Percentiles rank a stretch among this genome's conserved stretches.
phyloP scores from a whole-genome alignment of 495 filamentous ascomycete genomes.

The Daldinia loculata region DNA sequence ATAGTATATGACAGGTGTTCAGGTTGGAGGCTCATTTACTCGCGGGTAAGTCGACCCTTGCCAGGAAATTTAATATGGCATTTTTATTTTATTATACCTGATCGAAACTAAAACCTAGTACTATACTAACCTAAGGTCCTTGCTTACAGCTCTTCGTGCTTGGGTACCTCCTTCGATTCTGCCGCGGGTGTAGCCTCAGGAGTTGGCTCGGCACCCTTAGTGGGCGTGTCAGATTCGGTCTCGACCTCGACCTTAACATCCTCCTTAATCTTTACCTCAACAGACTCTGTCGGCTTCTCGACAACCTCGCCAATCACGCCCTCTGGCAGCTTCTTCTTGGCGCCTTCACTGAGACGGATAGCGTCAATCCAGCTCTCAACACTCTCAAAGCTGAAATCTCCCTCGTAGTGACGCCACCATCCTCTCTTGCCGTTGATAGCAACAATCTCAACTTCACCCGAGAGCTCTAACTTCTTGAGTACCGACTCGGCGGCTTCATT shows the following conservation, averaged over 20 bases:
- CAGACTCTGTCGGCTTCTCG: constrained; percentile 51
- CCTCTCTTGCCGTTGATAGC: constrained; percentile 83
- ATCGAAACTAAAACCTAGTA: constrained; percentile 4
- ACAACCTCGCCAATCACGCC: constrained; percentile 70
- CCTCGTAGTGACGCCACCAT: constrained; percentile 81
- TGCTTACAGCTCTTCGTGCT: constrained; percentile 58
- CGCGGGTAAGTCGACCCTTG: constrained; percentile 27
- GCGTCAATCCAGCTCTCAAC: constrained; percentile 89
- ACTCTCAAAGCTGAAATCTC: constrained; percentile 64
- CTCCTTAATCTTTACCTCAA: constrained; percentile 46
- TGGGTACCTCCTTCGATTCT: constrained; percentile 34
- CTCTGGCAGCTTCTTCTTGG: constrained; percentile 82
- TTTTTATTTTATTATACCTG: constrained; percentile 17
- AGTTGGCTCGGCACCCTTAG: constrained; percentile 46
- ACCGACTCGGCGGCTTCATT: constrained; percentile 67
- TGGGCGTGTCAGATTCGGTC: constrained; percentile 29
- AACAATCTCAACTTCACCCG: constrained; percentile 69
- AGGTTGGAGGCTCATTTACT: constrained; percentile 1
- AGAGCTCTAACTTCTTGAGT: constrained; percentile 68
- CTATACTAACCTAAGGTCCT: constrained; percentile 16
- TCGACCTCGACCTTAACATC: constrained; percentile 36
- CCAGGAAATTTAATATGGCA: constrained; percentile 3
- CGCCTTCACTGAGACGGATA: constrained; percentile 83
- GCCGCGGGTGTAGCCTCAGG: constrained; percentile 48
- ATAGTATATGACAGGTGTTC: constrained; percentile 21